These are phyloP conservation scores for Starmerella bombicola DNA, from an alignment of 805 yeast genomes.

Conservation along the genomic window DNA sequence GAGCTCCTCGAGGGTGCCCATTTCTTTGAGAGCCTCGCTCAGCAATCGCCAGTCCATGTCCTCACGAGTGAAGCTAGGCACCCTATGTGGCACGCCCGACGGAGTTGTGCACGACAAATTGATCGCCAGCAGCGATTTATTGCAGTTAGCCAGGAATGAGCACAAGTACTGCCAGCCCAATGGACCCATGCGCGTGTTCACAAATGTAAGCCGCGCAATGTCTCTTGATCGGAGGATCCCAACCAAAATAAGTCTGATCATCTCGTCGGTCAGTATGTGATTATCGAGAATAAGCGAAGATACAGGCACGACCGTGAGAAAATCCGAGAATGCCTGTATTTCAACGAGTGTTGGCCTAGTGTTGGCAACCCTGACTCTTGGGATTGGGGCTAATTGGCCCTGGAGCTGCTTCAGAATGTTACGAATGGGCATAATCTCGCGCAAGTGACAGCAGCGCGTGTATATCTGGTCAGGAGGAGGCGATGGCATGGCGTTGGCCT, in stretches of 20 bases:
- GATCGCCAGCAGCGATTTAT: constrained; percentile 30
- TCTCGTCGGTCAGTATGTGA: constrained; percentile 56
- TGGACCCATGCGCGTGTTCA: constrained; percentile 61
- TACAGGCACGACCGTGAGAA: constrained; percentile 73
- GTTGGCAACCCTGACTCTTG: constrained; percentile 58
- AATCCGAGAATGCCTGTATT: constrained; percentile 77
- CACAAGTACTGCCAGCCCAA: constrained; percentile 73
- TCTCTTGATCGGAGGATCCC: constrained; percentile 55
- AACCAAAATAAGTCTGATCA: constrained; percentile 60
- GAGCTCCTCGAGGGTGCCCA: constrained; percentile 72
- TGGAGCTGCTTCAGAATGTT: constrained; percentile 73
- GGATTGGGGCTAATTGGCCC: constrained; percentile 64
- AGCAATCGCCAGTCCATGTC: constrained; percentile 76
- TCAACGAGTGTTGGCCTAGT: constrained; percentile 88
- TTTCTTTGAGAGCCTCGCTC: constrained; percentile 49
- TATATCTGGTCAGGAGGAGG: constrained; percentile 42
- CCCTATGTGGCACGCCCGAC: constrained; percentile 15
- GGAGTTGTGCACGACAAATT: constrained; percentile 25
- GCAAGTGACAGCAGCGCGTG: constrained; percentile 82
- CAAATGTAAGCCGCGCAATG: constrained; percentile 58
- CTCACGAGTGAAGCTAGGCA: constrained; percentile 37
- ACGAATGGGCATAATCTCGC: constrained; percentile 86
- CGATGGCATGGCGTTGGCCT: not conserved
- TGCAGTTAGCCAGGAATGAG: constrained; percentile 50
- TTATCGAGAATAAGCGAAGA: constrained; percentile 68